Conservation (phyloP, 805 yeast genomes). For the Metschnikowia aberdeeniae region DNA sequence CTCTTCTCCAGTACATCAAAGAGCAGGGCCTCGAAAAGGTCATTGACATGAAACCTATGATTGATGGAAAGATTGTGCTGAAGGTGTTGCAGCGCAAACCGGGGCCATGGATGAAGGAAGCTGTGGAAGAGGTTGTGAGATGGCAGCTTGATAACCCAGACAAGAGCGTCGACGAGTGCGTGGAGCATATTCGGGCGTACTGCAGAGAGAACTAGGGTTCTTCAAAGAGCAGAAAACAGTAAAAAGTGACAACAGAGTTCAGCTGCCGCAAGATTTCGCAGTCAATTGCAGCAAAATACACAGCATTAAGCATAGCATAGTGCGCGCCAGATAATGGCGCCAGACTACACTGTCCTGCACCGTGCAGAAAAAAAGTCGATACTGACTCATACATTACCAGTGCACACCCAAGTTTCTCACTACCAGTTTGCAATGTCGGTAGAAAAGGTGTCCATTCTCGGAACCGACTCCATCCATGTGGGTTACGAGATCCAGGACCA, state of each 20-base stretch:
- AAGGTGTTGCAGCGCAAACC: conserved; percentile 54
- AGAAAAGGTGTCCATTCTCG: conserved; percentile 69
- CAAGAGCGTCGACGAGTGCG: conserved; percentile 50
- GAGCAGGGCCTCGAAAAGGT: conserved; percentile 38
- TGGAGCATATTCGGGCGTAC: conserved; percentile 36
- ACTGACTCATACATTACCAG: conserved; percentile 6
- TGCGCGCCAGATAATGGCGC: neutral
- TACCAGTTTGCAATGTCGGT: conserved; percentile 21
- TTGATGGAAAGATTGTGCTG: conserved; percentile 72
- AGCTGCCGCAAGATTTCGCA: too few species aligned
- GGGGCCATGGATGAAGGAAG: conserved; percentile 79
- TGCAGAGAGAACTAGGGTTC: conserved; percentile 5
- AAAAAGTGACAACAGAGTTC: too few species aligned
- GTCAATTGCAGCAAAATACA: too few species aligned
- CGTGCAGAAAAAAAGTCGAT: conserved; percentile 3
- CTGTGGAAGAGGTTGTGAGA: conserved; percentile 51
- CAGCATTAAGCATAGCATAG: too few species aligned
- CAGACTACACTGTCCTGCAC: conserved; percentile 2
- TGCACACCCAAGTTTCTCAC: neutral
- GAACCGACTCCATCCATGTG: conserved; percentile 80
- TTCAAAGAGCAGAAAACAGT: neutral
- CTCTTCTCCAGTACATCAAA: conserved; percentile 29
- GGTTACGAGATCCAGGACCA: conserved; percentile 79
- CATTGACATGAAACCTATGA: conserved; percentile 53
- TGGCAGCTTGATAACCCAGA: conserved; percentile 81